Conservation (phyloP, 371 early-diverging fungal species). For the Enterocytospora artemiae region DNA sequence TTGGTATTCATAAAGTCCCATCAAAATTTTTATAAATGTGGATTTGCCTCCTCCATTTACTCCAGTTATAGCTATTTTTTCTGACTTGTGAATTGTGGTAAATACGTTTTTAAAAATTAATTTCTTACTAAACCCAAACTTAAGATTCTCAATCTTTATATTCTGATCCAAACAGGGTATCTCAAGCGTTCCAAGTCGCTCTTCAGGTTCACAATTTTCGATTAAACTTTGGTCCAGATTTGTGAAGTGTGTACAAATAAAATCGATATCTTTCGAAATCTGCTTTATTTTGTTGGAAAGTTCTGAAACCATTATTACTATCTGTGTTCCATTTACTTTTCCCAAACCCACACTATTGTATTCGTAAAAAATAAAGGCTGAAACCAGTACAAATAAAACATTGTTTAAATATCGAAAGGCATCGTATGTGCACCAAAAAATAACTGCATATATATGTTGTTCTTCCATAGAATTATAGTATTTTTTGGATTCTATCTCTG, state of each 20-base stretch:
- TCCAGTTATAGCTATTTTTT: constrained; percentile 65
- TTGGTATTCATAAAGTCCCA: constrained; percentile 59
- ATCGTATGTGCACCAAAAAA: constrained; percentile 23
- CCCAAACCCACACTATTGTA: not conserved
- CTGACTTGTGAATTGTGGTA: constrained; percentile 38
- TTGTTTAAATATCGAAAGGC: not conserved
- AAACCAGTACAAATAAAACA: constrained; percentile 4
- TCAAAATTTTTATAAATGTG: constrained; percentile 55
- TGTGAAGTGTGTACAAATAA: not conserved
- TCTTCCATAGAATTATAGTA: constrained; percentile 1
- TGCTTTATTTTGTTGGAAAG: constrained; percentile 1
- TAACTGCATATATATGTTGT: not conserved
- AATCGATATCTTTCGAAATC: constrained; percentile 3
- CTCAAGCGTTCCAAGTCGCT: not conserved
- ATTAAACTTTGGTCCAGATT: constrained; percentile 11
- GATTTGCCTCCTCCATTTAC: constrained; percentile 56
- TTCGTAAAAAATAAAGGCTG: not conserved
- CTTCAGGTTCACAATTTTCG: constrained; percentile 1
- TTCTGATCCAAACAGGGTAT: constrained; percentile 3
- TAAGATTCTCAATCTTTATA: constrained; percentile 27
- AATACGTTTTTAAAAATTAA: constrained; percentile 40
- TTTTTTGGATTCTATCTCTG: constrained; percentile 5
- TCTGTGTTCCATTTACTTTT: not conserved
- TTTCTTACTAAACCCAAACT: constrained; percentile 7
- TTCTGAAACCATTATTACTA: not conserved